Base-by-base conservation (phyloP, 352 stramenopile genomes). In the Pythium brachiatum region DNA sequence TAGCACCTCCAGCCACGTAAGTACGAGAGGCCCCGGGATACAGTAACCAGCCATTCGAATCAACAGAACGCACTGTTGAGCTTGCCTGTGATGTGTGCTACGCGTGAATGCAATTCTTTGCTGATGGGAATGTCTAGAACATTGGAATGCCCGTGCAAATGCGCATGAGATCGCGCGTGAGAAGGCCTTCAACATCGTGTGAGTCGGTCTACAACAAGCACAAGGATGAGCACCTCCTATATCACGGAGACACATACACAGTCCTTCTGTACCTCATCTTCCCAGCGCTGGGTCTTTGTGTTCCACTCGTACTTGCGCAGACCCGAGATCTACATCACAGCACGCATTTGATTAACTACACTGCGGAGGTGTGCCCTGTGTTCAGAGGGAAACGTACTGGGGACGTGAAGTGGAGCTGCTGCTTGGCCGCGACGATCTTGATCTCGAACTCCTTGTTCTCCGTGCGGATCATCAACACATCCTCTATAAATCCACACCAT, bases 161-260 rank as follows among this genome's bases (percentile, higher is more conserved):
- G 29, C 82, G 82, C 85, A 94, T 94, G 53, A 94, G 70, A 59
- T 94, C 85, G 38, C 85, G 82, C 20, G 85, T 94, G 13, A 94
- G 57, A 13, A 94, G 65, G 21, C 85, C 85, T 76, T 92, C 85
- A 31, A 92, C 76, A 57, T 94, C 85, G 60, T 94, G 85, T 29
- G 75, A 75, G 64, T 94, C 85, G 16, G 63, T 72, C 84, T 94
- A 31, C 26, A 23, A 7, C 1, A 11, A 39, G 15, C 44, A 51
- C n/a, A n/a, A n/a, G n/a, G n/a, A n/a, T n/a, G n/a, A n/a, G n/a
- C n/a, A n/a, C n/a, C n/a, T n/a, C n/a, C n/a, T n/a, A n/a, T n/a
- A n/a, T n/a, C n/a, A n/a, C n/a, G n/a, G n/a, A n/a, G n/a, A n/a
- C n/a, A n/a, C n/a, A n/a, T n/a, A n/a, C n/a, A n/a, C n/a, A n/a